Conservation (phyloP, 495 filamentous ascomycete species). For the Penicillium silybi region DNA sequence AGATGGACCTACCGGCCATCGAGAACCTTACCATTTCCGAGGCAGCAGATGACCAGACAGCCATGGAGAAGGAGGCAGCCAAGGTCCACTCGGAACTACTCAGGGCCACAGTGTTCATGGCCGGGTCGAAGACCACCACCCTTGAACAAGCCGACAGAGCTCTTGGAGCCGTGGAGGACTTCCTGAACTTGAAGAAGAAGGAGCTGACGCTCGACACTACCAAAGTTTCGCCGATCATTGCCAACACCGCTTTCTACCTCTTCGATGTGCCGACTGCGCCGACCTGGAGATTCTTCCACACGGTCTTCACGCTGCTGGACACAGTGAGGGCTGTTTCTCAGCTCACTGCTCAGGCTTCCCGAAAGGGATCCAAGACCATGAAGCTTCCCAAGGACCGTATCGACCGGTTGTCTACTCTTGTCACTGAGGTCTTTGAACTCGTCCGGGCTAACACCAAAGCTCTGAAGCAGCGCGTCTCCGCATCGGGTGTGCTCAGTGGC, state of each 20-base stretch:
- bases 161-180: conserved; percentile 33
- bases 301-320: conserved; percentile 33
- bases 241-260: conserved; percentile 24
- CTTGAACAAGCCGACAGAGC: conserved; percentile 28
- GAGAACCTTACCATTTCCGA: conserved; percentile 22
- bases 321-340: conserved; percentile 37
- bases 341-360: conserved; percentile 25
- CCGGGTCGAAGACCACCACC: conserved; percentile 33
- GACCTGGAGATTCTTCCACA: conserved; percentile 42
- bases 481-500: conserved; percentile 34
- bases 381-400: conserved; percentile 36
- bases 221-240: conserved; percentile 21
- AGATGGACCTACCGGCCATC: conserved; percentile 27
- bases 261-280: conserved; percentile 28
- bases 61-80: conserved; percentile 28
- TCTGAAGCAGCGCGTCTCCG: conserved; percentile 35
- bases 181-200: conserved; percentile 27
- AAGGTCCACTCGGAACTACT: conserved; percentile 33
- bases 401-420: conserved; percentile 22
- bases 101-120: conserved; percentile 31
- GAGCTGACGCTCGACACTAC: conserved; percentile 19
- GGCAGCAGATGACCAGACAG: conserved; percentile 31
- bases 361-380: conserved; percentile 29
- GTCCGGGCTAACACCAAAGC: conserved; percentile 31
- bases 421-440: conserved; percentile 30